Evolutionary conservation across 2,329 filamentous ascomycete genomes (phyloP).

Genomic region (Emergomyces pasteurianus): DNA sequence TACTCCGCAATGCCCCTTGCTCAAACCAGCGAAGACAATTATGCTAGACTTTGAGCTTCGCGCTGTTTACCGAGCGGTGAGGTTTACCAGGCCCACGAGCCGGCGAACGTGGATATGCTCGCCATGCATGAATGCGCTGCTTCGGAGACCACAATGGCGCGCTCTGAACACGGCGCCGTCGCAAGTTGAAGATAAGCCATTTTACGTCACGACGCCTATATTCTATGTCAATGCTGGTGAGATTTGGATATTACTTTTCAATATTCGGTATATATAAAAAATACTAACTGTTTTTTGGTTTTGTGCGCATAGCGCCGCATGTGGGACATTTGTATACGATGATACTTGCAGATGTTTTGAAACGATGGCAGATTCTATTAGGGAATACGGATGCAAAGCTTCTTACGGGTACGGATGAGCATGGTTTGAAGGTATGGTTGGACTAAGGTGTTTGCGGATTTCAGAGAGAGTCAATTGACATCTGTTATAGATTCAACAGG

Average conservation of each 20-base stretch:
- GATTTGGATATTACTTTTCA: conserved; percentile 11
- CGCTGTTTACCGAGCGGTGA: conserved; percentile 21
- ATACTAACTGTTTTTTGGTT: neutral
- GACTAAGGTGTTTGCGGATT: neutral
- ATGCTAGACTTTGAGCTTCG: conserved; percentile 19
- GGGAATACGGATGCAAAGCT: conserved; percentile 56
- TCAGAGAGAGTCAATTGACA: conserved; percentile 10
- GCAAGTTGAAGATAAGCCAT: conserved; percentile 47
- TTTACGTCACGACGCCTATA: conserved; percentile 91
- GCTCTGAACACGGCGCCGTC: conserved; percentile 7
- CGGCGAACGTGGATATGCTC: conserved; percentile 20
- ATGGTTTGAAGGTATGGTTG: conserved; percentile 66
- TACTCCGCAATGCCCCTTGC: neutral
- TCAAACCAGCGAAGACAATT: conserved; percentile 14
- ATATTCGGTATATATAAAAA: neutral
- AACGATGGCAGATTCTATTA: conserved; percentile 75
- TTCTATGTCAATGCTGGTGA: conserved; percentile 96
- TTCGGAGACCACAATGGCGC: conserved; percentile 11
- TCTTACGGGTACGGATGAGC: conserved; percentile 89
- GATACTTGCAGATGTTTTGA: conserved; percentile 80
- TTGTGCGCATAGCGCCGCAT: conserved; percentile 58
- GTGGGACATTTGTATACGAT: conserved; percentile 91
- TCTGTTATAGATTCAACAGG: conserved; percentile 59
- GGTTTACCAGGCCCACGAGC: conserved; percentile 10
- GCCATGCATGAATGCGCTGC: conserved; percentile 16